Evolutionary conservation across 2,329 filamentous ascomycete genomes (phyloP).

Genomic region (Delphinella strobiligena): DNA sequence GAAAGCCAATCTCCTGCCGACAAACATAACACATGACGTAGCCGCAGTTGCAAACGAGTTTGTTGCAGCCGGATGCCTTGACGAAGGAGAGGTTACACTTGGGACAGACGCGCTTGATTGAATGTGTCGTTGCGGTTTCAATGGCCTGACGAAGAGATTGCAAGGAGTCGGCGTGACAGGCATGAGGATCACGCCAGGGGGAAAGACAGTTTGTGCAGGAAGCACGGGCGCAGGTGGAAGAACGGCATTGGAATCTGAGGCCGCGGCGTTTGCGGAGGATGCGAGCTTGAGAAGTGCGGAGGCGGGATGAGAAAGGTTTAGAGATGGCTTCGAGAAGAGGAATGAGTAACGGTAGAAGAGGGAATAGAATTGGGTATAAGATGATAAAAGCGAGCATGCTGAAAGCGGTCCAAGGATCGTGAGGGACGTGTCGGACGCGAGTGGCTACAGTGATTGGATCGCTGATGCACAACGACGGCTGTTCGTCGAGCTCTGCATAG

Average conservation of each 20-base stretch:
- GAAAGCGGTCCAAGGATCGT: constrained; percentile 14
- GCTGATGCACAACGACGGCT: constrained; percentile 14
- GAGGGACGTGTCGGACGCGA: constrained; percentile 18
- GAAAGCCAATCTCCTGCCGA: constrained; percentile 43
- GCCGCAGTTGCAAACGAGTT: constrained; percentile 87
- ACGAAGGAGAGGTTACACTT: constrained; percentile 85
- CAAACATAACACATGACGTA: constrained; percentile 99
- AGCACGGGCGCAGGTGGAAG: constrained; percentile 51
- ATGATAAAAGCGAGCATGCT: constrained; percentile 42
- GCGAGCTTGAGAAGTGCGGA: constrained; percentile 51
- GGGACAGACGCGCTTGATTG: constrained; percentile 89
- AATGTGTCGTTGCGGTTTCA: constrained; percentile 85
- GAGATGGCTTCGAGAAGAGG: constrained; percentile 20
- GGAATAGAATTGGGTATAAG: constrained; percentile 36
- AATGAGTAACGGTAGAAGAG: constrained; percentile 30
- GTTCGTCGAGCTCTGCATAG: constrained; percentile 73
- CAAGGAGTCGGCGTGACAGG: constrained; percentile 74
- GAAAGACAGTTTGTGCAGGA: constrained; percentile 79
- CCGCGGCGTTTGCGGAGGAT: constrained; percentile 60
- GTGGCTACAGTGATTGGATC: constrained; percentile 36
- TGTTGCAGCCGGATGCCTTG: constrained; percentile 91
- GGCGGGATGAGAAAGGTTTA: constrained; percentile 24
- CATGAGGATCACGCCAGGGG: constrained; percentile 76
- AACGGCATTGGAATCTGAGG: constrained; percentile 65
- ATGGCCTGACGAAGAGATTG: constrained; percentile 77